Conservation (phyloP, 2,329 filamentous ascomycete species). For the Metarhizium robertsii region DNA sequence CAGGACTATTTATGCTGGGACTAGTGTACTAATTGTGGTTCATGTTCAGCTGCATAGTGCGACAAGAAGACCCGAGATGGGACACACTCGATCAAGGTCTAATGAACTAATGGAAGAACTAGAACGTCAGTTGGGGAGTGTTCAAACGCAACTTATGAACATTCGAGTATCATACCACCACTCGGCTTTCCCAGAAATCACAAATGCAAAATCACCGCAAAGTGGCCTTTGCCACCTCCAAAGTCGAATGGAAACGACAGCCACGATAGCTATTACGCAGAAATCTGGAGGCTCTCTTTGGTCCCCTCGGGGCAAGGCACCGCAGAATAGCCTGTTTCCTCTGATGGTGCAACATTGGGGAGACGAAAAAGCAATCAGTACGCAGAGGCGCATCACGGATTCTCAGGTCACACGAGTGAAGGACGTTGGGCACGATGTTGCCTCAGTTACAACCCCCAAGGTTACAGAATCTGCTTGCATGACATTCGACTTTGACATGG, state of each 20-base stretch:
- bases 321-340: constrained; percentile 29
- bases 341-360: constrained; percentile 43
- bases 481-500: neutral
- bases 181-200: constrained; percentile 39
- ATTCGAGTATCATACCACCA: constrained; percentile 46
- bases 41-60: constrained; percentile 28
- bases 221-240: constrained; percentile 28
- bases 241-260: constrained; percentile 44
- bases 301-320: constrained; percentile 33
- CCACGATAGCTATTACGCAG: constrained; percentile 39
- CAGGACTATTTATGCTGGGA: constrained; percentile 33
- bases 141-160: constrained; percentile 38
- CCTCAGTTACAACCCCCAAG: neutral
- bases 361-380: constrained; percentile 25
- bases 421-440: neutral
- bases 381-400: constrained; percentile 7
- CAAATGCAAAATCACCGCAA: constrained; percentile 9
- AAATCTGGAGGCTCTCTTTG: constrained; percentile 40
- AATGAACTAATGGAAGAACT: constrained; percentile 51
- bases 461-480: neutral
- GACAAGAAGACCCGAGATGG: constrained; percentile 1
- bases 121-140: constrained; percentile 44
- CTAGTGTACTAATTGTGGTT: constrained; percentile 38
- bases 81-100: constrained; percentile 30
- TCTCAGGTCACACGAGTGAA: constrained; percentile 1